Base-by-base conservation (phyloP, 73 alveolate species). In the Tetrahymena thermophila region DNA sequence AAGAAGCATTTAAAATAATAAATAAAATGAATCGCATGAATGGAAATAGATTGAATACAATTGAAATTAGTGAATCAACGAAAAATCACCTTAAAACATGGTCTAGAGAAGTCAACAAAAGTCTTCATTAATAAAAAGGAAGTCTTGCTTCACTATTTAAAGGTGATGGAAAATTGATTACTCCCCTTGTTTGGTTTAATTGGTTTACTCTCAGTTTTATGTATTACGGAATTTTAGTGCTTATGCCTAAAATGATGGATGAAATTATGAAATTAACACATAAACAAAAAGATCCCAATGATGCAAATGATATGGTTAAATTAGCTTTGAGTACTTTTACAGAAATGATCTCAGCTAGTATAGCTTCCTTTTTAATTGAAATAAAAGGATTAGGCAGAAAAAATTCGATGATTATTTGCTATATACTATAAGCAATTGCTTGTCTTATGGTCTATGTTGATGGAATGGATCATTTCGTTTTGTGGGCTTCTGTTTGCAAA, bases 281-380 rank as follows among this genome's bases (percentile, higher is more conserved):
- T 25, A 95, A 42, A 13, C 94, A 94, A 85, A 95, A 71, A 58
- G 97, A 95, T 13, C 89, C 89, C 37, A 71, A 71, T 19, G 89
- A 71, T 25, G 89, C 89, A 71, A 71, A 71, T 55, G 94, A 95
- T 28, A 95, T 95, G 43, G 84, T 95, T 35, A 55, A 95, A 89
- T 93, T 95, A 37, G 97, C 94, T 28, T 34, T 95, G 38, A 85
- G 95, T 11, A 85, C 95, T 43, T 85, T 95, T 16, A 95, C 95
- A 34, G 97, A 95, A 55, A 95, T 95, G 35, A 85, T 95, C 42
- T 94, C 95, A 34, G 97, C 97, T 34, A 93, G 93, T 28, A 85
- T 94, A 34, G 97, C 97, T 19, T 93, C 97, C 21, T 95, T 95
- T 57, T 95, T 95, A 85, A 95, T 95, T 34, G 97, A 95, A 95